Percentiles rank a stretch among this genome's conserved stretches.
phyloP scores from a whole-genome alignment of 257 asterid species.

The Eucommia ulmoides region DNA sequence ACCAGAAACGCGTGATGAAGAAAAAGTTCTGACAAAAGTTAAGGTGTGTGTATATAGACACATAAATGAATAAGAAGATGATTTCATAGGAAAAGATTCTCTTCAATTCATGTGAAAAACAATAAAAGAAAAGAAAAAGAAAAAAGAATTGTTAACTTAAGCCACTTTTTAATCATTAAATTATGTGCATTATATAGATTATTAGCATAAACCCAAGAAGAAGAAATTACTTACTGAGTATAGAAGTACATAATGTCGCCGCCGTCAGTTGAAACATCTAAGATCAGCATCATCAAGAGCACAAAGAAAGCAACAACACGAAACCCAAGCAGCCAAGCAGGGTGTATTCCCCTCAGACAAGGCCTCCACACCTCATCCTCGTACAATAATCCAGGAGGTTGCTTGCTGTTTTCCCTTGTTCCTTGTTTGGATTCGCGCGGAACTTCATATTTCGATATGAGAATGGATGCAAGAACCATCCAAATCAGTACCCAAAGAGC shows the following conservation, averaged over 20 bases:
- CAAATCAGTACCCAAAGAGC: slow-evolving; percentile 54
- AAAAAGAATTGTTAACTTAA: too few relatives aligned
- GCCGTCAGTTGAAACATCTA: slow-evolving; percentile 66
- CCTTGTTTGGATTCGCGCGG: slow-evolving; percentile 18
- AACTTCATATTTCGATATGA: slow-evolving; percentile 56
- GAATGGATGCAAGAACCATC: slow-evolving; percentile 53
- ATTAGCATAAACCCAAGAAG: neutral
- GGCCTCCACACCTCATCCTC: slow-evolving; percentile 18
- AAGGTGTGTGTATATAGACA: neutral
- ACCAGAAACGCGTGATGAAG: neutral
- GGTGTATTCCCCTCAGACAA: slow-evolving; percentile 38
- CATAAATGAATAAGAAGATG: neutral
- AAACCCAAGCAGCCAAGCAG: slow-evolving; percentile 68
- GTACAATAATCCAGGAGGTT: slow-evolving; percentile 26
- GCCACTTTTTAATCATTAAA: neutral
- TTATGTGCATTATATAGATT: neutral
- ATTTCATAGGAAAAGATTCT: neutral
- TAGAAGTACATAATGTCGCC: slow-evolving; percentile 61
- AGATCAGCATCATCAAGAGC: slow-evolving; percentile 60
- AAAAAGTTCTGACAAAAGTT: neutral
- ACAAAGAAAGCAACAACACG: slow-evolving; percentile 61
- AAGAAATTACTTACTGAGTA: slow-evolving; percentile 59
- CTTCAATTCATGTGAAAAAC: neutral
- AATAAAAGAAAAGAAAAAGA: too few relatives aligned
- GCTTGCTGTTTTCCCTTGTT: slow-evolving; percentile 16